Conservation (phyloP, 768 basidiomycete genomes). For the Pluteus cervinus region DNA sequence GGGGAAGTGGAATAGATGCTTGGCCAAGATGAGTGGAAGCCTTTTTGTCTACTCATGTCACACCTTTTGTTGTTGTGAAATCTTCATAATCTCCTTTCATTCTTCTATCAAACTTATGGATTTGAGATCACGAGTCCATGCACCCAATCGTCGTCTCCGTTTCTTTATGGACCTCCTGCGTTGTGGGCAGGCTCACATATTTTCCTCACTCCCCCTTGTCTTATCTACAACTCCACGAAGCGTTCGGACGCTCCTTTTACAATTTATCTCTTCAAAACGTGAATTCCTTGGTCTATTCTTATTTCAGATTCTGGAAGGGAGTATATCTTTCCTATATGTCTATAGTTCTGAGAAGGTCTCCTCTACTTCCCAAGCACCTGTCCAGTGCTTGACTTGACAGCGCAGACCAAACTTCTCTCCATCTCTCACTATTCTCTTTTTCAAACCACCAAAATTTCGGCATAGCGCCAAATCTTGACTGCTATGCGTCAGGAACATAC, state of each 20-base stretch:
- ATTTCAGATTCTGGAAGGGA: too few relatives aligned
- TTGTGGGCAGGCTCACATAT: too few relatives aligned
- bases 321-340: conserved; percentile 4
- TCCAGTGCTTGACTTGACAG: conserved; percentile 78
- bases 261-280: too few relatives aligned
- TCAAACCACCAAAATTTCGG: conserved; percentile 70
- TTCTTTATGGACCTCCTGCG: too few relatives aligned
- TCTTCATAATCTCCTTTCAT: too few relatives aligned
- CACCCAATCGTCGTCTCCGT: too few relatives aligned
- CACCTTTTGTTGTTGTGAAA: conserved; percentile 8
- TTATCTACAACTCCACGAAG: too few relatives aligned
- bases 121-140: too few relatives aligned
- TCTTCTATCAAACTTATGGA: too few relatives aligned
- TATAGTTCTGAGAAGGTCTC: conserved; percentile 52
- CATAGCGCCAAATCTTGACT: conserved; percentile 85
- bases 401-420: conserved; percentile 59
- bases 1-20: conserved; percentile 61
- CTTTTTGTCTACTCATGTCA: conserved; percentile 1
- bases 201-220: too few relatives aligned
- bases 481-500: conserved; percentile 1
- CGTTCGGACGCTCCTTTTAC: too few relatives aligned
- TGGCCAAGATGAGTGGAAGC: conserved; percentile 59
- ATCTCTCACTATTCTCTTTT: conserved; percentile 71
- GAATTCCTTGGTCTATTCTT: too few relatives aligned
- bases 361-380: conserved; percentile 95